Percentiles rank a stretch among this genome's conserved stretches.
phyloP scores from a whole-genome alignment of 805 yeast genomes.

The Candida pseudoglaebosa region DNA sequence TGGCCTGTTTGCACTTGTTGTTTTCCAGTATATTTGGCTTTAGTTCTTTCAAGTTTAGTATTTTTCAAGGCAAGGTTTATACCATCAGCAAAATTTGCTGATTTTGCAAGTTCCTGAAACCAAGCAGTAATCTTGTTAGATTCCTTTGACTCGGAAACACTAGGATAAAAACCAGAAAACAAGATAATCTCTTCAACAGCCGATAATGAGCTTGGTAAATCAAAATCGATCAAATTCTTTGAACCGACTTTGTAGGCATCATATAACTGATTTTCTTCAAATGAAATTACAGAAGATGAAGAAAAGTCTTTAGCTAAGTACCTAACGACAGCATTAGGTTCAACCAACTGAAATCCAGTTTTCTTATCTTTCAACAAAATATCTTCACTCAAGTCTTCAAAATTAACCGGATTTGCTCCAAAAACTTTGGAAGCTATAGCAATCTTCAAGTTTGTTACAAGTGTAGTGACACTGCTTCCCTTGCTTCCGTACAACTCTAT shows the following conservation, averaged over 20 bases:
- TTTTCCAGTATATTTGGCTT: constrained; percentile 39
- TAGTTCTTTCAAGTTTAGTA: constrained; percentile 40
- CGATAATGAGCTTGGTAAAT: constrained; percentile 11
- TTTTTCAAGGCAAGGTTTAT: constrained; percentile 43
- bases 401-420: constrained; percentile 19
- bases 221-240: constrained; percentile 17
- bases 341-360: constrained; percentile 46
- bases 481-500: constrained; percentile 28
- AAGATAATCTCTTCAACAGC: constrained; percentile 54
- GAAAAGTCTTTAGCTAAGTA: constrained; percentile 52
- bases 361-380: constrained; percentile 32
- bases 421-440: constrained; percentile 38
- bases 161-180: constrained; percentile 56
- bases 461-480: constrained; percentile 21
- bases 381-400: constrained; percentile 21
- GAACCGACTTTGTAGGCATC: constrained; percentile 34
- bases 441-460: constrained; percentile 41
- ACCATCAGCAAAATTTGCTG: constrained; percentile 42
- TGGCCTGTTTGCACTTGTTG: constrained; percentile 28
- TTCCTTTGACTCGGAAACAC: constrained; percentile 20
- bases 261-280: constrained; percentile 45
- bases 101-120: constrained; percentile 38
- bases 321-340: constrained; percentile 68
- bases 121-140: constrained; percentile 24
- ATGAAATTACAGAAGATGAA: constrained; percentile 25